Evolutionary conservation across 2,329 filamentous ascomycete species (phyloP).

Genomic region (Clarireedia hainanense): DNA sequence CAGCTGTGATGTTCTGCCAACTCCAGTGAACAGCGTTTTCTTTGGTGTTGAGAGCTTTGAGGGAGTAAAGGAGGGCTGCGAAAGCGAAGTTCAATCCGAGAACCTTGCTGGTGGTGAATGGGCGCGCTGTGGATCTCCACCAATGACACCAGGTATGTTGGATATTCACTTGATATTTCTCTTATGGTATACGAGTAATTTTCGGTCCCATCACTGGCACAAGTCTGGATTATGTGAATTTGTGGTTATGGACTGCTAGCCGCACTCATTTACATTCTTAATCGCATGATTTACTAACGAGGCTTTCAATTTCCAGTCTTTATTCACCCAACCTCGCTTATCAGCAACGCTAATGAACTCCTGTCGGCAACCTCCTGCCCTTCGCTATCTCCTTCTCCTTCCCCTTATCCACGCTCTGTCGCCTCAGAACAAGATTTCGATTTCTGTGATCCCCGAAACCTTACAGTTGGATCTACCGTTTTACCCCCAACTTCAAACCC

Average conservation of each 20-base stretch:
- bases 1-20: conserved; percentile 67
- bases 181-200: not conserved
- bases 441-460: conserved; percentile 86
- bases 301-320: conserved; percentile 41
- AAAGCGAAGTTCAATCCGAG: conserved; percentile 63
- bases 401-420: conserved; percentile 64
- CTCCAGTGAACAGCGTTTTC: conserved; percentile 75
- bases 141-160: conserved; percentile 81
- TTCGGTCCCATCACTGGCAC: not conserved
- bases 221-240: not conserved
- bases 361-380: conserved; percentile 68
- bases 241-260: no score
- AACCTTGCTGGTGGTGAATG: conserved; percentile 68
- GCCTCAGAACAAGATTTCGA: conserved; percentile 63
- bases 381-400: conserved; percentile 80
- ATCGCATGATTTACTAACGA: conserved; percentile 2
- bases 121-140: conserved; percentile 70
- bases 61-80: conserved; percentile 61
- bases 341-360: conserved; percentile 58
- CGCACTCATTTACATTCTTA: not conserved
- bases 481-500: conserved; percentile 18
- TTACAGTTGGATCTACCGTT: conserved; percentile 59
- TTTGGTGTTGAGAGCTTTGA: conserved; percentile 62
- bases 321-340: conserved; percentile 59
- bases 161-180: not conserved